Base-by-base conservation (phyloP, 2,329 filamentous ascomycete genomes). In the Epichloe uncinata region DNA sequence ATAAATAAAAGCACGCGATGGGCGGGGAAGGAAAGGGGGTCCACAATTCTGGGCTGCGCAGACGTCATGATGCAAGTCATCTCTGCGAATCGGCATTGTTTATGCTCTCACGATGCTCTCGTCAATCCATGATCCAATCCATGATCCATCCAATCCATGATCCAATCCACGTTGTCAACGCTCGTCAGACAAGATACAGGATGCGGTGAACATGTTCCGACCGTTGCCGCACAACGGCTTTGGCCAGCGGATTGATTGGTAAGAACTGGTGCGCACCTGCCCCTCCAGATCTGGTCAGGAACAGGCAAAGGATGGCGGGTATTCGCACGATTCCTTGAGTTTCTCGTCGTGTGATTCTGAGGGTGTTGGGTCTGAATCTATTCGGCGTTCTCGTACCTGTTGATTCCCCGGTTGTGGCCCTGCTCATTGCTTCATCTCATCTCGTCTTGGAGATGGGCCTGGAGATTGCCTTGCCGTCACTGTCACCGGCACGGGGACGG, bases 31-130 rank as follows among this genome's bases (percentile, higher is more conserved):
- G 16, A 11, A 13, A 22, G 5, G 16, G 20, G 26, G 18, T 9
- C 47, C 50, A 46, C 37, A 15, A 33, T 52, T 48, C 35, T 26
- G 36, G 44, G 20, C 30, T 2, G n/a, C 26, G 4, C 26, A 13
- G 38, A 47, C 46, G 43, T 52, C 50, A 45, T 47, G 50, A 50
- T 50, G 52, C 41, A 52, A 44, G 43, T 35, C 22, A 47, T 44
- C 36, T 47, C 38, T 26, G 9, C n/a, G 18, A 16, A 9, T 9
- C 18, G 18, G 18, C 38, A 22, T 30, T 30, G 26, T 30, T 30
- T 9, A 30, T 30, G 26, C 26, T 30, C 26, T 9, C 26, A 30
- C 26, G 26, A 30, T 30, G 26, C 26, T 30, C 8, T 30, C 26
- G 26, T 30, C 22, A 26, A 26, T 26, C 22, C 22, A 26, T 2